A percentile compares a stretch with the other conserved stretches of the same genome.
Conservation (phyloP, 495 filamentous ascomycete genomes). For the Amniculicola lignicola region DNA sequence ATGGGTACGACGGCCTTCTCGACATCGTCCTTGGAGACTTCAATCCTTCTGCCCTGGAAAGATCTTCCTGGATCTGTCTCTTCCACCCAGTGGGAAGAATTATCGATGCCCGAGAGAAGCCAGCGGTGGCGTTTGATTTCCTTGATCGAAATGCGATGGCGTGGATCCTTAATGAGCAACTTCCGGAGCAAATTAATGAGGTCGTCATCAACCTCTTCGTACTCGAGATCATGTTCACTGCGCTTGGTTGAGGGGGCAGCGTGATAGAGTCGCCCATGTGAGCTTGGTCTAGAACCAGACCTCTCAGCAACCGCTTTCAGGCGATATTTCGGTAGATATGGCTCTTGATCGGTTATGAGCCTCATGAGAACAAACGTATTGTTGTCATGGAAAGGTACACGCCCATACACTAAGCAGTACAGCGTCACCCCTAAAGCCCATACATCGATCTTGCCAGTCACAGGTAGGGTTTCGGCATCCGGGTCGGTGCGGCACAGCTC, state of each 20-base stretch:
- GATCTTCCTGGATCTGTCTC: constrained; percentile 83
- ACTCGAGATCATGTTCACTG: constrained; percentile 66
- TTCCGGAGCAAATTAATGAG: constrained; percentile 76
- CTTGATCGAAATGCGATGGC: constrained; percentile 78
- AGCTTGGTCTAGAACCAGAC: constrained; percentile 41
- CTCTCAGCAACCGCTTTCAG: constrained; percentile 70
- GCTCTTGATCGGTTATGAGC: constrained; percentile 83
- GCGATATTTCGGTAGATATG: constrained; percentile 78
- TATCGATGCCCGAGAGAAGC: constrained; percentile 76
- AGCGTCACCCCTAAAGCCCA: constrained; percentile 96
- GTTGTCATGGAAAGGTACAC: constrained; percentile 86
- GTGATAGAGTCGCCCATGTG: constrained; percentile 35
- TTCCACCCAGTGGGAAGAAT: constrained; percentile 79
- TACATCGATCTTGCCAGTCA: constrained; percentile 80
- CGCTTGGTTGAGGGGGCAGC: constrained; percentile 51
- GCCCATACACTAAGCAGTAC: constrained; percentile 90
- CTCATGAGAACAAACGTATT: constrained; percentile 88
- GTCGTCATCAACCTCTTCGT: constrained; percentile 81
- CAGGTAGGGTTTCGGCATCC: constrained; percentile 51
- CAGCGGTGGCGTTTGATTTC: constrained; percentile 97
- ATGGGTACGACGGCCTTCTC: constrained; percentile 86
- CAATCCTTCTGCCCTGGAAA: constrained; percentile 82
- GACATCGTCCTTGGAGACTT: constrained; percentile 87
- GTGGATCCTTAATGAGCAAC: constrained; percentile 84
- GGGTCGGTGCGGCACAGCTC: constrained; percentile 87